Base-by-base conservation (phyloP, 139 green algal species). In the Coelastrella sp. region DNA sequence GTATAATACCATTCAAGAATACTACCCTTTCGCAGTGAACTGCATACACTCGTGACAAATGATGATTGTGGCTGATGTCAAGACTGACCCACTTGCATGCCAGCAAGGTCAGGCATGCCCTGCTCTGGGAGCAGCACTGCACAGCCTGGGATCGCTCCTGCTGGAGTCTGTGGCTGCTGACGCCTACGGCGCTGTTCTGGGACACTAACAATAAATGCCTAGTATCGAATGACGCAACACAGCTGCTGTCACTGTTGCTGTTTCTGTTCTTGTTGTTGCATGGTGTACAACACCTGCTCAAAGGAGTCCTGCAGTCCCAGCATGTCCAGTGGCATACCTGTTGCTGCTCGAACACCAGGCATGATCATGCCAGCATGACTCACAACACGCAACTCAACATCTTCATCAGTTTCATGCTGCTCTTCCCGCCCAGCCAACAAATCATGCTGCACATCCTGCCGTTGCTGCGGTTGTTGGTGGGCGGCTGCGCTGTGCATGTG, bases 251-350 rank as follows among this genome's bases (percentile, higher is more conserved):
- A 14, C 49, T 27, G 78, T 65, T 83, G 49, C 0, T 83, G 78
- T 15, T 66, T 35, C 78, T 83, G 35, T 49, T 83, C 35, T 14
- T 83, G 78, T 24, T 74, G 58, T n/a, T 80, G 74, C 63, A 87
- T 87, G 63, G n/a, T 49, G 20, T 8, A 20, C 22, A 92, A 25
- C n/a, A 88, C 73, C 8, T 90, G 78, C 20, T 92, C 88, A 57
- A 95, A 72, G 0, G 74, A 90, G 49, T 92, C 91, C 20, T 88
- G 84, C 22, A 93, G 60, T 22, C 89, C 81, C 49, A 95, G 27
- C 94, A 96, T 94, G 83, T 96, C 94, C 15, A 92, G 91, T 8
- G 94, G 94, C 94, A 96, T 95, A 35, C 86, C 90, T 24, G 88
- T 91, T 20, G 92, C 94, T 14, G 82, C 78, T 6, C 90, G 84